Conservation (phyloP, 179 eudicot genomes). For the Sideroxylon spinosum region DNA sequence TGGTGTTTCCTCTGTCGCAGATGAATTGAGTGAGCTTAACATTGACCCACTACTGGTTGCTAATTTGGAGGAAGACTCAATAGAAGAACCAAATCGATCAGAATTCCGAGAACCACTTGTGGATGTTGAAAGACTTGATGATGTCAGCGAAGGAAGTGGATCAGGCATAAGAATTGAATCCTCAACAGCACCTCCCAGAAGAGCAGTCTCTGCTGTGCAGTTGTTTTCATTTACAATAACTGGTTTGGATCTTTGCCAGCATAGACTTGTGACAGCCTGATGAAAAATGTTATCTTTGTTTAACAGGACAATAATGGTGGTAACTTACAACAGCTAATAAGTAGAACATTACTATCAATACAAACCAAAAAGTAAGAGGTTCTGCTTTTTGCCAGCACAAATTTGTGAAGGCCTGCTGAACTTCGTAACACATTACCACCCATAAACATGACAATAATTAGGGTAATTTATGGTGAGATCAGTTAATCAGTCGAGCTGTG, state of each 20-base stretch:
- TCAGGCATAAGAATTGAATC: constrained; percentile 95
- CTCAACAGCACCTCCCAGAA: constrained; percentile 76
- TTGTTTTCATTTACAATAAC: constrained; percentile 57
- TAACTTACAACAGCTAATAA: neutral
- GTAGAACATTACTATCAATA: neutral
- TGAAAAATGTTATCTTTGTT: constrained; percentile 13
- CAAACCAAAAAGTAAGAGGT: neutral
- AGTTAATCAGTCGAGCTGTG: neutral
- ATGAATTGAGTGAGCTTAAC: constrained; percentile 30
- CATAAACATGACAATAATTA: neutral
- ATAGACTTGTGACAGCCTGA: constrained; percentile 85
- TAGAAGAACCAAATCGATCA: constrained; percentile 43
- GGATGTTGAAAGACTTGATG: constrained; percentile 46
- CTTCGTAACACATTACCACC: constrained; percentile 4
- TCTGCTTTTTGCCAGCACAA: constrained; percentile 6
- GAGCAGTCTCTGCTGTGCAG: constrained; percentile 73
- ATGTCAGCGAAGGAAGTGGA: constrained; percentile 70
- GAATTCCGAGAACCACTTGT: constrained; percentile 51
- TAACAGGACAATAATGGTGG: neutral
- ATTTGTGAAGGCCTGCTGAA: neutral
- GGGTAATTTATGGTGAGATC: neutral
- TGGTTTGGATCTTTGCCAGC: constrained; percentile 95
- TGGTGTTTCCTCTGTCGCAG: constrained; percentile 61
- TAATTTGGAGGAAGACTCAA: constrained; percentile 42
- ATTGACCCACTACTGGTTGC: constrained; percentile 32